Conservation (phyloP, 768 basidiomycete species). For the Tulasnella sp. region DNA sequence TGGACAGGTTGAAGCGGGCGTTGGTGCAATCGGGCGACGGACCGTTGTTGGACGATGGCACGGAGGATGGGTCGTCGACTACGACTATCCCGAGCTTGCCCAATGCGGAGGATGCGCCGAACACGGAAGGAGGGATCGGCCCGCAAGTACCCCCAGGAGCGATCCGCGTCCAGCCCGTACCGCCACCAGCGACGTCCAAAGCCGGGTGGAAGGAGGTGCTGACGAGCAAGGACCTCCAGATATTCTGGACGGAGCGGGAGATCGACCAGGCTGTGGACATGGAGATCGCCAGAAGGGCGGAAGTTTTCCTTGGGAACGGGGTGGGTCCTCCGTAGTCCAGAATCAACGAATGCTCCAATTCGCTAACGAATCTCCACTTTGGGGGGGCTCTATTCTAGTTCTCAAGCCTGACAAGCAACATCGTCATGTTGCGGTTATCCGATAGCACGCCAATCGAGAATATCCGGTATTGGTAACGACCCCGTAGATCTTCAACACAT, state of each 20-base stretch:
- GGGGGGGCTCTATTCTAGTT: conserved; percentile 5
- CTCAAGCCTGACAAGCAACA: conserved; percentile 31
- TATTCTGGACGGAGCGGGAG: conserved; percentile 59
- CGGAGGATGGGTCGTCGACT: background rate
- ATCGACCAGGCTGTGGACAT: conserved; percentile 68
- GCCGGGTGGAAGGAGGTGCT: conserved; percentile 55
- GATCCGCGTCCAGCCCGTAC: conserved; percentile 15
- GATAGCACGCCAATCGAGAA: conserved; percentile 31
- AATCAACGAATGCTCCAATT: too few relatives aligned
- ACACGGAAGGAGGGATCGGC: background rate
- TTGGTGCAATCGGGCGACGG: conserved; percentile 39
- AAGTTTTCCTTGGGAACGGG: conserved; percentile 71
- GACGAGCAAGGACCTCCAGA: conserved; percentile 58
- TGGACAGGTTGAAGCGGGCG: conserved; percentile 52
- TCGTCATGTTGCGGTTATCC: conserved; percentile 30
- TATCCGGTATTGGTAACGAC: conserved; percentile 25
- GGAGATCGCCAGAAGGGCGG: conserved; percentile 65
- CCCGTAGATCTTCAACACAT: background rate
- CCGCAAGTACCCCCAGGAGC: background rate
- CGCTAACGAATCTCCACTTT: too few relatives aligned
- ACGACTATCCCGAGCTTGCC: background rate
- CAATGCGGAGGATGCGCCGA: background rate
- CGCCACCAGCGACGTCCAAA: conserved; percentile 30
- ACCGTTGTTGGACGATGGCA: background rate
- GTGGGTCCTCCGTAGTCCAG: background rate